Evolutionary conservation across 306 rosid genomes (phyloP), one percentile per base, ranked within the genome.

Genomic region (Benincasa hispida): DNA sequence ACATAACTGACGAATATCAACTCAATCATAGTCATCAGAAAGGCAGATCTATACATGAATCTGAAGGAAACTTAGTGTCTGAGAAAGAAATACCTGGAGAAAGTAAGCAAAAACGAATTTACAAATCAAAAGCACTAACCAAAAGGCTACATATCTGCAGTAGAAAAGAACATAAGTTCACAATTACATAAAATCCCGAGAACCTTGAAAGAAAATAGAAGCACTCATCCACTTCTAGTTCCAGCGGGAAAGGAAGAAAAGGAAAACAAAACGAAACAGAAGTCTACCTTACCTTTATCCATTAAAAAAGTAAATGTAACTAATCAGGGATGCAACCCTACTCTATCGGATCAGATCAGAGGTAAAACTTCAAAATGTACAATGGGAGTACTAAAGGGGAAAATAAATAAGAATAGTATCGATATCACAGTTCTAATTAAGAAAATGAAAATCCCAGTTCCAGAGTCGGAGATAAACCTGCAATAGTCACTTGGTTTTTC

Each of bases 61-160:
- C 10, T 48, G 17, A 72, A 27, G 57, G 8, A 48, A 72, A 72
- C n/a, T 17, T 72, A 4, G 76, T 1, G 22, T 50, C 27, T 10
- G 50, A 72, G 51, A 56, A 79, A 68, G 54, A 53, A 73, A 88
- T 87, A 86, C 99, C 96, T 94, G 97, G 69, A 94, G 97, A 88
- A 94, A 91, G 90, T 94, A 94, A 22, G 99, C 89, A 84, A 94
- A 94, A 24, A 87, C 77, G 84, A 90, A 94, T 79, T 94, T 94
- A 96, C 96, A 86, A 68, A 82, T 82, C 70, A 94, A 86, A 82
- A 94, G 85, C 83, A 90, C 86, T 90, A 88, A 74, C 99, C 99
- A 94, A 85, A 65, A 90, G 78, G 61, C 85, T 85, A 90, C 91
- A 80, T 85, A 94, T 67, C 99, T 94, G 89, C 85, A 86, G 72